phyloP scores from a whole-genome alignment of 2,329 filamentous ascomycete species.

The Fusarium xylarioides region DNA sequence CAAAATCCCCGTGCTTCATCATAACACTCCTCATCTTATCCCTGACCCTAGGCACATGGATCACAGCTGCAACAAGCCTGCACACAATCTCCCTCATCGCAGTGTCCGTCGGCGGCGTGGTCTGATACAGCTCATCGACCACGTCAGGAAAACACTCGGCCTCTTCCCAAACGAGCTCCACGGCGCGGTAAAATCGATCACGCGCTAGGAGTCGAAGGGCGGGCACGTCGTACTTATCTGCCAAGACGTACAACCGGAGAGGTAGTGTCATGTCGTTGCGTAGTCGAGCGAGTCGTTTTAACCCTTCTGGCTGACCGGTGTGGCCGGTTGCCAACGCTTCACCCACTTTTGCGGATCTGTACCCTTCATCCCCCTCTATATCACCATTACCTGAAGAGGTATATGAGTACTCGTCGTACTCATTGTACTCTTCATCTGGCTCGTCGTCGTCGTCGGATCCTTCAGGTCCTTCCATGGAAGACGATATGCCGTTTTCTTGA shows the following conservation, averaged over 20 bases:
- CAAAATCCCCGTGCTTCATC: constrained; percentile 22
- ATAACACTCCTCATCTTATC: constrained; percentile 1
- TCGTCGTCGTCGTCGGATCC: not conserved
- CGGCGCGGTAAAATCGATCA: constrained; percentile 44
- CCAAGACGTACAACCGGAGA: constrained; percentile 47
- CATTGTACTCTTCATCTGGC: constrained; percentile 22
- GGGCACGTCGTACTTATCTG: constrained; percentile 49
- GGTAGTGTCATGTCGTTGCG: constrained; percentile 27
- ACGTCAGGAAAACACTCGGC: constrained; percentile 7
- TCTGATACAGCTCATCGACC: constrained; percentile 23
- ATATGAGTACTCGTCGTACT: not conserved
- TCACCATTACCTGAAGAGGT: rapidly evolving
- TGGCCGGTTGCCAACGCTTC: no score
- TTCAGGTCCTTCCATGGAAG: no score
- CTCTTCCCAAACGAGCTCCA: constrained; percentile 9
- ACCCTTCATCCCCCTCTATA: not conserved
- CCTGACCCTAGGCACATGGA: not conserved
- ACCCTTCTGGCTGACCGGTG: no score
- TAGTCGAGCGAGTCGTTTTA: not conserved
- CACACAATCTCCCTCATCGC: constrained; percentile 22
- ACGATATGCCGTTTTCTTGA: no score
- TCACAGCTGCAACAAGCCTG: constrained; percentile 8
- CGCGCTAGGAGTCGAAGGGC: constrained; percentile 43
- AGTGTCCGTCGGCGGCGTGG: not conserved
- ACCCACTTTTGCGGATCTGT: no score